Conservation (phyloP, 371 early-diverging fungal species). For the Circinella umbellata region DNA sequence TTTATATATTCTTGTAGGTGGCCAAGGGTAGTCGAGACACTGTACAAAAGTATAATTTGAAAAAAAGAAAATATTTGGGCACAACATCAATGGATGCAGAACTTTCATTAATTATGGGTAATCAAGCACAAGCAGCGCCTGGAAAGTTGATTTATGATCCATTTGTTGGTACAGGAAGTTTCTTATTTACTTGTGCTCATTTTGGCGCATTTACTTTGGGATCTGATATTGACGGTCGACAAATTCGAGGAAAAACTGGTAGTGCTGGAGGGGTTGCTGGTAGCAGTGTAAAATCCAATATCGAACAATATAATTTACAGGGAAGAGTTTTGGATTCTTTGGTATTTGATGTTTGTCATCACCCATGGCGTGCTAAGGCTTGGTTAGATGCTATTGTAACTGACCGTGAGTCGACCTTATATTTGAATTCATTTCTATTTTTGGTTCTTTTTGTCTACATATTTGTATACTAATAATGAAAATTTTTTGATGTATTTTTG, state of each 20-base stretch:
- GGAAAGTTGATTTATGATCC: constrained; percentile 94
- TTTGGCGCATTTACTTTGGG: constrained; percentile 94
- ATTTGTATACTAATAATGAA: too few species aligned
- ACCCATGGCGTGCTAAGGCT: constrained; percentile 80
- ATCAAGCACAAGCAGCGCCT: constrained; percentile 81
- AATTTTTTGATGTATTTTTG: too few species aligned
- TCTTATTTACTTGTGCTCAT: constrained; percentile 90
- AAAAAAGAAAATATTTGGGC: constrained; percentile 92
- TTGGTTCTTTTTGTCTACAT: too few species aligned
- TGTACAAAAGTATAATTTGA: constrained; percentile 83
- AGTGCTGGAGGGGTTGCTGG: constrained; percentile 29
- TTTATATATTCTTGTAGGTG: constrained; percentile 29
- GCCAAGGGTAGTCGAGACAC: constrained; percentile 76
- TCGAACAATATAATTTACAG: constrained; percentile 80
- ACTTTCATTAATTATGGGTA: constrained; percentile 95
- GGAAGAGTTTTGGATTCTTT: constrained; percentile 80
- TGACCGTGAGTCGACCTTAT: constrained; percentile 12
- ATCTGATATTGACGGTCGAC: constrained; percentile 96
- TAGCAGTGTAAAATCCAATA: constrained; percentile 64
- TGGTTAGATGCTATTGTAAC: constrained; percentile 87
- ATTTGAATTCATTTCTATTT: not conserved
- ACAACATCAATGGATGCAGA: constrained; percentile 98
- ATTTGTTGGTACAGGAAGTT: constrained; percentile 97
- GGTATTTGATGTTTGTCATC: constrained; percentile 89
- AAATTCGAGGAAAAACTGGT: constrained; percentile 85